phyloP scores from a whole-genome alignment of 257 asterid species.

The Solanum virginianum region DNA sequence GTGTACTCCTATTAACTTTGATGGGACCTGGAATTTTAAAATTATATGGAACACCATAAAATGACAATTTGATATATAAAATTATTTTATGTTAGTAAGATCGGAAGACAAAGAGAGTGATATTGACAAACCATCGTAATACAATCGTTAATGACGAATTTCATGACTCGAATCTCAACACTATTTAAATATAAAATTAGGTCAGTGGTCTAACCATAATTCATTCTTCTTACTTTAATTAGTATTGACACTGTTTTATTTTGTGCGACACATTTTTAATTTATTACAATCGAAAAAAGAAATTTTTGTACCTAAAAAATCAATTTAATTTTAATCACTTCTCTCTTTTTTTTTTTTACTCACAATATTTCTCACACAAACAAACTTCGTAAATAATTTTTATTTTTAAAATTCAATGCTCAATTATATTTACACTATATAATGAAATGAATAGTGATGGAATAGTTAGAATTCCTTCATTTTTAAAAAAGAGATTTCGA shows the following conservation, averaged over 20 bases:
- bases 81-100: background rate
- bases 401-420: background rate
- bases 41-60: background rate
- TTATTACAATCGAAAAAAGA: too few species aligned
- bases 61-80: background rate
- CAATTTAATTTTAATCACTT: too few species aligned
- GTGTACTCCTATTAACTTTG: background rate
- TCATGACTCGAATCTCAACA: too few species aligned
- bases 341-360: too few species aligned
- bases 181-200: background rate
- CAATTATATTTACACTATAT: background rate
- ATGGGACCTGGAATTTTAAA: background rate
- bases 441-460: background rate
- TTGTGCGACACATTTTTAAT: too few species aligned
- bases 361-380: background rate
- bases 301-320: too few species aligned
- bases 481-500: too few species aligned
- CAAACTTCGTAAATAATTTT: background rate
- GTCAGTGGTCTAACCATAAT: background rate
- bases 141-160: background rate
- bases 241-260: background rate
- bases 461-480: background rate
- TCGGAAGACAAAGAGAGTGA: too few species aligned
- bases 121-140: background rate
- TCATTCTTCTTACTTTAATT: background rate